phyloP scores from a whole-genome alignment of 2,329 filamentous ascomycete genomes.

The Penicillium sp. region DNA sequence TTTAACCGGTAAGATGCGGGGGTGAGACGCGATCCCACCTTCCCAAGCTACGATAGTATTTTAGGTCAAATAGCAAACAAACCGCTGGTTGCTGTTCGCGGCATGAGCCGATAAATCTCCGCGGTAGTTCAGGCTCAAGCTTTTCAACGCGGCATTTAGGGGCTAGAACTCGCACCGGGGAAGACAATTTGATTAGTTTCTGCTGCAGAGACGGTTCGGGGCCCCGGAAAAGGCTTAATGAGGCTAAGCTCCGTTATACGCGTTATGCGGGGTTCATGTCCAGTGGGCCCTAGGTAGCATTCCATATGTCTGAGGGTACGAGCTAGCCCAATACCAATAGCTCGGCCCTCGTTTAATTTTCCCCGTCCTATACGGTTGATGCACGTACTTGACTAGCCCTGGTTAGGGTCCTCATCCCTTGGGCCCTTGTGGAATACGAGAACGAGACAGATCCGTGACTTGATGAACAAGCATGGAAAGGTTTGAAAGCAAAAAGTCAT shows the following conservation, averaged over 20 bases:
- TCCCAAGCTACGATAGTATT: neutral
- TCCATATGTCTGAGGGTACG: neutral
- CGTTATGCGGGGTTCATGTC: neutral
- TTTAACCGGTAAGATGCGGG: constrained; percentile 1
- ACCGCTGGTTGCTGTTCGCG: neutral
- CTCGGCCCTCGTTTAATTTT: neutral
- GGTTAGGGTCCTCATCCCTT: neutral
- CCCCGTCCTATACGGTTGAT: neutral
- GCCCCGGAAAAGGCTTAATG: constrained; percentile 1
- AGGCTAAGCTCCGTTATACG: neutral
- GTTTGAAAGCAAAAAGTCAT: too few relatives aligned
- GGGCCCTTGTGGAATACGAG: neutral
- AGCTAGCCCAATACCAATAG: neutral
- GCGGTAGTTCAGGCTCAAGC: neutral
- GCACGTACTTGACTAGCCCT: neutral
- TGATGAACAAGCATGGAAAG: too few relatives aligned
- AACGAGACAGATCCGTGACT: too few relatives aligned
- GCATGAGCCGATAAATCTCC: neutral
- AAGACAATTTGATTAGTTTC: neutral
- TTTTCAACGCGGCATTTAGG: neutral
- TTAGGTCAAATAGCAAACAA: neutral
- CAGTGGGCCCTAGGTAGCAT: neutral
- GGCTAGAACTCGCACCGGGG: too few relatives aligned
- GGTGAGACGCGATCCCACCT: neutral
- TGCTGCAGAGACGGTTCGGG: neutral